phyloP scores from a whole-genome alignment of 1,284 basidiomycete genomes.

The Cryptococcus sp. region DNA sequence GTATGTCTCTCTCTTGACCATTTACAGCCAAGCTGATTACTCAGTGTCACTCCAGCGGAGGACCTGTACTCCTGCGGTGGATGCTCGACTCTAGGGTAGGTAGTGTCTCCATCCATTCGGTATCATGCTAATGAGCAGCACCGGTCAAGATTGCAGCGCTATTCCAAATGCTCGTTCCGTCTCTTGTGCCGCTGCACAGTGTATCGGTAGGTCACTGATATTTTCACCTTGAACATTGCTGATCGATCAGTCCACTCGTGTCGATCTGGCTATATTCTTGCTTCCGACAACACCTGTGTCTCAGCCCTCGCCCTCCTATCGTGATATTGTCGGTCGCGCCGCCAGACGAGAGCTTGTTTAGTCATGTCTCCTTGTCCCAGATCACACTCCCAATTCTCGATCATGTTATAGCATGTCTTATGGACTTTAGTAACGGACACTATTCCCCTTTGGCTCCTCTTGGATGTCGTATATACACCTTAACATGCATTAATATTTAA shows the following conservation, averaged over 20 bases:
- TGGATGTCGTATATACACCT: too few relatives aligned
- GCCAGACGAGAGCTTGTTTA: too few relatives aligned
- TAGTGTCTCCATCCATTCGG: not conserved
- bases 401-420: too few relatives aligned
- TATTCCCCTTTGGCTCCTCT: too few relatives aligned
- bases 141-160: conserved; percentile 29
- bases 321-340: not conserved
- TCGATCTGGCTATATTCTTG: conserved; percentile 5
- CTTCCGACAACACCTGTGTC: conserved; percentile 2
- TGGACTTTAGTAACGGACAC: too few relatives aligned
- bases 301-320: not conserved
- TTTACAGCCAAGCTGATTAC: too few relatives aligned
- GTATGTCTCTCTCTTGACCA: too few relatives aligned
- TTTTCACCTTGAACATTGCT: not conserved
- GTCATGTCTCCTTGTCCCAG: too few relatives aligned
- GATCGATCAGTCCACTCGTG: conserved; percentile 15
- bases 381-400: too few relatives aligned
- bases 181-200: conserved; percentile 19
- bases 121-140: conserved; percentile 5
- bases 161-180: conserved; percentile 20
- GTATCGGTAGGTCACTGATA: conserved; percentile 15
- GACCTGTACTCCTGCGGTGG: conserved; percentile 29
- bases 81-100: conserved; percentile 24
- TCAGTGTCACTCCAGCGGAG: conserved; percentile 17
- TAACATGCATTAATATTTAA: too few relatives aligned